Base-by-base conservation (phyloP, 1,139 yeast species). In the Pneumocystis carinii region DNA sequence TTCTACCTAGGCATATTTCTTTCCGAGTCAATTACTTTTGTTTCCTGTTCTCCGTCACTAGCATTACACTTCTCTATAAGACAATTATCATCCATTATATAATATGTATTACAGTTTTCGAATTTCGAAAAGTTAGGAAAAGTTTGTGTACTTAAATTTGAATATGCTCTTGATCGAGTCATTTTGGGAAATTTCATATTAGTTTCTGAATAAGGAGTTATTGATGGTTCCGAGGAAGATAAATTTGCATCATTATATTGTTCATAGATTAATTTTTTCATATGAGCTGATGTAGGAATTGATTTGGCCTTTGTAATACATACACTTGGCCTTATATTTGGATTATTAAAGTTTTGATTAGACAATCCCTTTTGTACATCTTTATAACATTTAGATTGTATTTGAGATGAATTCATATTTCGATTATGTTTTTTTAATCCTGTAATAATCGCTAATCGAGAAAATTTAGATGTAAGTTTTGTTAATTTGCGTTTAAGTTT, bases 401-500 rank as follows among this genome's bases (percentile, higher is more conserved):
- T 19, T 48, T 48, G 32, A 48, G 55, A 48, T 10, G 55, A 48
- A 48, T 7, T 24, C 24, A 48, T 48, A 48, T 24, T 24, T 10
- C 32, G 55, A 48, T 24, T 24, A 24, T 48, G 29, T 14, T 48
- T 48, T 24, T 48, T 48, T 24, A 48, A 8, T 24, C 55, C 55
- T 48, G 55, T 32, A 56, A 32, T 24, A 39, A 35, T 32, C 6
- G 36, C 55, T 48, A 48, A 48, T 48, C 55, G 55, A 24, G 55
- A 48, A 29, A 57, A 57, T 39, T 59, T 59, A 36, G 61, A 36
- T 0, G 59, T 29, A 19, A 59, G 55, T 15, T 39, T 37, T 19
- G 38, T 36, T 37, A 59, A 24, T 37, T 59, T 59, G 6, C 48
- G 27, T 15, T 59, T 59, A 59, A 62, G 53, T 27, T 59, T 59